Base-by-base conservation (phyloP, 2,329 filamentous ascomycete species). In the Aspergillus nomiae region DNA sequence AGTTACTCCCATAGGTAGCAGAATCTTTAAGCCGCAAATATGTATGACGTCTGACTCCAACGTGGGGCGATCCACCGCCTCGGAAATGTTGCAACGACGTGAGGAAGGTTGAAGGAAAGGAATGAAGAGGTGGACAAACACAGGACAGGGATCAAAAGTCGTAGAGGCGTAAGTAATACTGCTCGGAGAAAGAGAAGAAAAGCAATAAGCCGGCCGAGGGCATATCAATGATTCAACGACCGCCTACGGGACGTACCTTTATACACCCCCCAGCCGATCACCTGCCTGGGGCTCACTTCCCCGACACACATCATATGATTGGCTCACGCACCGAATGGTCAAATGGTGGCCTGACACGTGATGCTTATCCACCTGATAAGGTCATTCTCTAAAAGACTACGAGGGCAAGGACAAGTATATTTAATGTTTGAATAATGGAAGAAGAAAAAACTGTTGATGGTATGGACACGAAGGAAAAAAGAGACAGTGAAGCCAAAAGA, bases 11-110 rank as follows among this genome's bases (percentile, higher is more conserved):
- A 51, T 51, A 32, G 19, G 48, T 51, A 51, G 16, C 16, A n/a
- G 28, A 24, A 32, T 59, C 41, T 43, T 51, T 43, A 61, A 32
- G 56, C 41, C 58, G 50, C 43, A 59, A 38, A 58, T 53, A 56
- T 63, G 65, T 68, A 70, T 70, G 68, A 70, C 67, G 68, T 70
- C 60, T 65, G 57, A 64, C 38, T 65, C 30, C n/a, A 53, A 53
- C 55, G 67, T 60, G 68, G 64, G 64, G 65, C 32, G 59, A 63
- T 65, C 58, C 46, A 43, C 60, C n/a, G 30, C 60, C 21, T 26
- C 51, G 48, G 45, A 34, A 38, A 41, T 14, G 32, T 21, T 56
- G 46, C 19, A 56, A 26, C 57, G 28, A 48, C 28, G 48, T 7
- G 32, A 54, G 6, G 54, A 41, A 46, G 34, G 14, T 11, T 19